Evolutionary conservation across 2,329 filamentous ascomycete genomes (phyloP), one percentile per base, ranked within the genome.

Genomic region (Aureobasidium sp.): DNA sequence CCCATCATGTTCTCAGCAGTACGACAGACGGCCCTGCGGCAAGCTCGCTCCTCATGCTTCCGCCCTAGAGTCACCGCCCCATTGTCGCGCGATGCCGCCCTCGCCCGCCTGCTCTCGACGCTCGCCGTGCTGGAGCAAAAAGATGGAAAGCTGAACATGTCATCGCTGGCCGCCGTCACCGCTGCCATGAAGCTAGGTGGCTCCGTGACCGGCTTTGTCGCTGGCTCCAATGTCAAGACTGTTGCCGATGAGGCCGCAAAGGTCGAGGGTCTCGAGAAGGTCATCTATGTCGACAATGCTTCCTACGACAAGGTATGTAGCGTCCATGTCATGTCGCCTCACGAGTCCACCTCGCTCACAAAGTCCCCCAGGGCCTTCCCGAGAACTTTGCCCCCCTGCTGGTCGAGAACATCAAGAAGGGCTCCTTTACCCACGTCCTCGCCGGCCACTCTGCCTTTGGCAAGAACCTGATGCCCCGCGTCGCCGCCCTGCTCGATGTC

Each of bases 371-470:
- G 88, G 89, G 90, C 45, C 80, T 98, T 2, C 84, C 93, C 49
- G 93, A 98, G 74, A 96, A 88, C 76, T 97, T 81, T 66, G 93
- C 91, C n/a, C 87, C 90, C 53, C 77, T 98, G 41, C 77, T 98
- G 35, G 86, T 90, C 48, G 91, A 97, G 70, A 98, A 97, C 71
- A 91, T 97, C 71, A 95, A 95, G 75, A 93, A 93, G 68, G 90
- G 88, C 56, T 88, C 85, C 56, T 97, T 90, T 70, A 95, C 90
- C 57, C 93, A 98, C 67, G 80, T 98, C 59, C 79, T 98, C 63
- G 87, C 86, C 34, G 85, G 87, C 53, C 90, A 97, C 74, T 93
- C 90, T 21, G 90, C 93, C 1, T 98, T 98, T 71, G 93, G 93
- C 65, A 98, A 98, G 81, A 94, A 86, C 70, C 71, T 98, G 40